Evolutionary conservation across 768 basidiomycete species (phyloP).

Genomic region (Mycena belliarum): DNA sequence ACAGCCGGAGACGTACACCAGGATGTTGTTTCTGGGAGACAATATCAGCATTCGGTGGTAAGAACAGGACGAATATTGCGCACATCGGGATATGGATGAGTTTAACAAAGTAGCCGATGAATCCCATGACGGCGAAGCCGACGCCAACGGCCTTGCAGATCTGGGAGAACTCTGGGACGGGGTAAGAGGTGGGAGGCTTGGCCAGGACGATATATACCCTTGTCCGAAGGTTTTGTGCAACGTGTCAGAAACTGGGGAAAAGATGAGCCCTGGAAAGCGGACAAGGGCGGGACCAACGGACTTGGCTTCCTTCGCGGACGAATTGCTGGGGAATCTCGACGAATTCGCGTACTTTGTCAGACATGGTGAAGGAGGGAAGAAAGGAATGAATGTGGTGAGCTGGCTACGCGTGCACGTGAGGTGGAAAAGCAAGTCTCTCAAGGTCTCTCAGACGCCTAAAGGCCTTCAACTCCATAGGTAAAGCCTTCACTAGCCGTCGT

Average conservation of each 20-base stretch:
- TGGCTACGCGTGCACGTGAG: slow-evolving; percentile 3
- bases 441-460: not conserved
- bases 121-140: slow-evolving; percentile 98
- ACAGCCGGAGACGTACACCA: slow-evolving; percentile 72
- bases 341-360: slow-evolving; percentile 89
- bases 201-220: slow-evolving; percentile 57
- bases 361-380: slow-evolving; percentile 55
- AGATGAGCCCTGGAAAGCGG: slow-evolving; percentile 8
- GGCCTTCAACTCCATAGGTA: slow-evolving; percentile 1
- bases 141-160: slow-evolving; percentile 96
- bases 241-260: slow-evolving; percentile 82
- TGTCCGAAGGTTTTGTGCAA: slow-evolving; percentile 96
- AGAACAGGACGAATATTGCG: slow-evolving; percentile 36
- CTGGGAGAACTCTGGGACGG: slow-evolving; percentile 78
- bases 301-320: slow-evolving; percentile 91
- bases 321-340: slow-evolving; percentile 91
- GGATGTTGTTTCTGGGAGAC: slow-evolving; percentile 83
- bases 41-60: slow-evolving; percentile 18
- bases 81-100: slow-evolving; percentile 98
- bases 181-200: slow-evolving; percentile 1
- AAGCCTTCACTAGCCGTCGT: not conserved
- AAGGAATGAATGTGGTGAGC: slow-evolving; percentile 2
- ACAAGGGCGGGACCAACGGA: slow-evolving; percentile 34
- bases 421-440: not conserved
- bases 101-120: slow-evolving; percentile 98